These are phyloP conservation scores for Diospyros kaki DNA, from an alignment of 148 eudicot genomes.

Conservation along the genomic window DNA sequence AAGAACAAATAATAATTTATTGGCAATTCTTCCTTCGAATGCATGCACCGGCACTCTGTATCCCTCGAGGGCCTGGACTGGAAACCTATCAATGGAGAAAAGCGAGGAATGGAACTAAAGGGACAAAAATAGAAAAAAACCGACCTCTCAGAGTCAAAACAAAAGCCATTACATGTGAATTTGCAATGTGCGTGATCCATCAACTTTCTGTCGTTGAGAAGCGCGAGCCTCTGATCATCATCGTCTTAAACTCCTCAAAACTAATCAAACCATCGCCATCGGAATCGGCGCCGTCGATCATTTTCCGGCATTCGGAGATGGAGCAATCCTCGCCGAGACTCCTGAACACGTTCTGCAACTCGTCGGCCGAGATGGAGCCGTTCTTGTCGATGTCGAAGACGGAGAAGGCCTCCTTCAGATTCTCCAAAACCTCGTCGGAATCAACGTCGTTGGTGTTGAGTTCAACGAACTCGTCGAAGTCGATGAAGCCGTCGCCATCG, in stretches of 20 bases:
- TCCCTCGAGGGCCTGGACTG: no score
- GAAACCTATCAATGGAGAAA: no score
- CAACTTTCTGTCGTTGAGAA: neutral
- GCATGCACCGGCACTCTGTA: no score
- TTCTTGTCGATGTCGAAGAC: constrained; percentile 45
- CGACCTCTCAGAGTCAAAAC: no score
- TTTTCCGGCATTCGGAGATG: constrained; percentile 36
- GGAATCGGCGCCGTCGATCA: constrained; percentile 43
- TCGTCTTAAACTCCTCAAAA: constrained; percentile 38
- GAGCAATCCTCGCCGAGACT: constrained; percentile 47
- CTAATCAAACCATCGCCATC: constrained; percentile 44
- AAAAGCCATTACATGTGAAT: no score
- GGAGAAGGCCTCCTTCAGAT: constrained; percentile 38
- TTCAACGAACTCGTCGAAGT: constrained; percentile 40
- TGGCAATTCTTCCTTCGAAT: no score
- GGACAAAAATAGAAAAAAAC: no score
- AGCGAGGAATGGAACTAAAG: no score
- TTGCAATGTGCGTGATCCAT: no score
- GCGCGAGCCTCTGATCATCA: constrained; percentile 34
- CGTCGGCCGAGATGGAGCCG: constrained; percentile 40
- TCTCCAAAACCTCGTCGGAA: constrained; percentile 32
- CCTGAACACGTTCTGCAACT: constrained; percentile 36
- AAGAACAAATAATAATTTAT: no score
- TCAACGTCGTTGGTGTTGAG: constrained; percentile 44
- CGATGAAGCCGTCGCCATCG: constrained; percentile 49